Evolutionary conservation across 2,329 filamentous ascomycete genomes (phyloP), one percentile per base, ranked within the genome.

Genomic region (Daldinia sp.): DNA sequence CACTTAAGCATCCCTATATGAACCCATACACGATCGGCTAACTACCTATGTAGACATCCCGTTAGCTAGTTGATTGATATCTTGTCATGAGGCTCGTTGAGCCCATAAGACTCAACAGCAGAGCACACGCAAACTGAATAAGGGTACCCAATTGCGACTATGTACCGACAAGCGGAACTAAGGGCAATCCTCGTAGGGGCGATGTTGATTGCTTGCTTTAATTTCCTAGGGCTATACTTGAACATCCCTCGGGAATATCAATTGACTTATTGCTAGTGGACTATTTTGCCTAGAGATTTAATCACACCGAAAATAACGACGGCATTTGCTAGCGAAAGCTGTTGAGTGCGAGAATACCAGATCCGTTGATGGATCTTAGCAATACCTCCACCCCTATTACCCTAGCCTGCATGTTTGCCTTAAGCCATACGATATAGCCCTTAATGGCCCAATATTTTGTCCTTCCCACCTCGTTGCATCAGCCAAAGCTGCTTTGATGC

Each of bases 381-480:
- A 49, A 41, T 52, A 34, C 43, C 49, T 21, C 52, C 47, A 29
- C 29, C 51, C 49, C 55, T 17, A 29, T 41, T 39, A 58, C 37
- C 49, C 39, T 49, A 34, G 47, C 27, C 39, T 52, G 50, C 56
- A 63, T 62, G 39, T 41, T 54, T 10, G 53, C 43, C 8, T 62
- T 19, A 27, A 56, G 57, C 48, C 17, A 54, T 64, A 52, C 52
- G 29, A 39, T 56, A 60, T 35, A 17, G 32, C 53, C 47, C 54
- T 45, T 54, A 25, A 49, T 30, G 30, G 37, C 54, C 41, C 54
- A 53, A 34, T 45, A 57, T 35, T 29, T 49, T 57, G 27, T 35
- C 52, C 25, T 45, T 50, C 48, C 32, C 32, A 51, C 37, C 27
- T 53, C 51, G 37, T 49, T 58, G 60, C 64, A 67, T 64, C 21